A percentile compares a stretch with the other conserved stretches of the same genome.
These are phyloP conservation scores for Musa troglodytarum DNA, from an alignment of 176 grass and related monocot species.

Conservation along the genomic window DNA sequence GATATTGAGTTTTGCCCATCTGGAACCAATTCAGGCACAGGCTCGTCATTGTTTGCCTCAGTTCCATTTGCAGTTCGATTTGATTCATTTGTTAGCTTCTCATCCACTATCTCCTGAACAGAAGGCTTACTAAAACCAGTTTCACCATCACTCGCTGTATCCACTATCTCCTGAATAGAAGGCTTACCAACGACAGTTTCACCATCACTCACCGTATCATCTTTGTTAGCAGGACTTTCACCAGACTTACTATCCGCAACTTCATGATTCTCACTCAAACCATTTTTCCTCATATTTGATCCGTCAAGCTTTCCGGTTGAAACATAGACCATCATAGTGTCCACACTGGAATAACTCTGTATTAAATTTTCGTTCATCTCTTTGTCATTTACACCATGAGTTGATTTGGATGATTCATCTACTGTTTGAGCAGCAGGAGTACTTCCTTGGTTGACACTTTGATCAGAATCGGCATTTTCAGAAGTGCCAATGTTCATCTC, in stretches of 20 bases:
- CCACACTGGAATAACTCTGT: background rate
- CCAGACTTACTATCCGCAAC: too few relatives aligned
- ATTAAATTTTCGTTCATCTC: too few relatives aligned
- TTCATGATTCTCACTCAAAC: too few relatives aligned
- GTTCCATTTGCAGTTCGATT: background rate
- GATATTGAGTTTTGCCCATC: background rate
- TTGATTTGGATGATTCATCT: too few relatives aligned
- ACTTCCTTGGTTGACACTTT: background rate
- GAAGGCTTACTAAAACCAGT: too few relatives aligned
- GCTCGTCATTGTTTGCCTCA: background rate
- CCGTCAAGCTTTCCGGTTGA: too few relatives aligned
- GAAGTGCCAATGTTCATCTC: background rate
- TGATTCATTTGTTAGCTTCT: background rate
- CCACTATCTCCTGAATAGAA: background rate
- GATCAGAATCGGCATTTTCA: background rate
- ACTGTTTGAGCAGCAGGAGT: background rate
- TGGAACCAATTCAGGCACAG: background rate
- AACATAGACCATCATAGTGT: background rate
- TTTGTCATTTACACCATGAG: too few relatives aligned
- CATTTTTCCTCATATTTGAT: too few relatives aligned
- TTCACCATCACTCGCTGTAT: background rate
- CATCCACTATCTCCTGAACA: background rate
- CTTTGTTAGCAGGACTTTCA: background rate
- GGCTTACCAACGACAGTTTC: background rate
- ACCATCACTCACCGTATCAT: too few relatives aligned